These are phyloP conservation scores for Hortiboletus flavorubellus DNA, from an alignment of 768 basidiomycete genomes.

Conservation along the genomic window DNA sequence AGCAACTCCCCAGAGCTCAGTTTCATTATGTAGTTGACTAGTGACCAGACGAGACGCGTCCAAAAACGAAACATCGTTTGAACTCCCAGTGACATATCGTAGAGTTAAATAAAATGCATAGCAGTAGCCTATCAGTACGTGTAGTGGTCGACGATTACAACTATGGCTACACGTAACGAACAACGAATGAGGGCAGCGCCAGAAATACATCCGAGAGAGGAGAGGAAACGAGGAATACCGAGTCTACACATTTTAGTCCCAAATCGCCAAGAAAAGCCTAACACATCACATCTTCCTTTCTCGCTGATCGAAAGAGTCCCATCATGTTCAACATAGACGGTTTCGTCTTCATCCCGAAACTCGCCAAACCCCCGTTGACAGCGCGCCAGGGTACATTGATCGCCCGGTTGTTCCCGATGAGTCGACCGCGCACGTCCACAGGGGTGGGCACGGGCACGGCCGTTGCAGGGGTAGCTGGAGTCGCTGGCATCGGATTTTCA, in stretches of 20 bases:
- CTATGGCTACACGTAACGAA: not conserved
- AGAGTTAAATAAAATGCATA: not conserved
- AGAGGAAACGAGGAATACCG: not conserved
- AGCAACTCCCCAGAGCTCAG: too few species aligned
- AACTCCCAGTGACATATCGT: not conserved
- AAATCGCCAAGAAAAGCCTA: not conserved
- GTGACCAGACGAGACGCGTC: too few species aligned
- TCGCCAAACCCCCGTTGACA: conserved; percentile 6
- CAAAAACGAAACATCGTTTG: too few species aligned
- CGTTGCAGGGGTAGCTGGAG: not conserved
- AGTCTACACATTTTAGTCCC: not conserved
- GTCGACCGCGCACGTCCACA: not conserved
- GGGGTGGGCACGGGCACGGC: not conserved
- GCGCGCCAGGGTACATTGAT: conserved; percentile 5
- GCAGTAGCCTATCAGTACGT: not conserved
- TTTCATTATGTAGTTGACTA: too few species aligned
- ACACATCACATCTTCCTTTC: conserved; percentile 15
- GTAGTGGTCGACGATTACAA: not conserved
- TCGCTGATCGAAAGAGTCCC: conserved; percentile 30
- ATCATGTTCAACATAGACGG: conserved; percentile 27
- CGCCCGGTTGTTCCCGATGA: not conserved
- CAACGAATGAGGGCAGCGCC: not conserved
- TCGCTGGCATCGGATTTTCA: not conserved
- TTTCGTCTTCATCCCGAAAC: conserved; percentile 21
- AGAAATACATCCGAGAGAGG: not conserved